phyloP scores from a whole-genome alignment of 1,139 yeast genomes.

The Debaryomyces singareniensis region DNA sequence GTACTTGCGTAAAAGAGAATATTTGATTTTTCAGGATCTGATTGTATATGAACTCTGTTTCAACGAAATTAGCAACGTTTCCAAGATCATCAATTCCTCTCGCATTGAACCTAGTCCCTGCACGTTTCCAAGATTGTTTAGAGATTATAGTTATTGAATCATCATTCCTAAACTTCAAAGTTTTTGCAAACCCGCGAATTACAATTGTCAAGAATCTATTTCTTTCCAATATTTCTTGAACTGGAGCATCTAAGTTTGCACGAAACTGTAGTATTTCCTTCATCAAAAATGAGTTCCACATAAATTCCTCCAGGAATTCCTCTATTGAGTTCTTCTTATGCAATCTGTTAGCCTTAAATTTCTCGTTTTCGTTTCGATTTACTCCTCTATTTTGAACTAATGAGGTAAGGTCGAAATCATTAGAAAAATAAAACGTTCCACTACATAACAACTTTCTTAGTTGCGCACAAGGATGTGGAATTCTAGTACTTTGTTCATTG shows the following conservation, averaged over 20 bases:
- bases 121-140: constrained; percentile 91
- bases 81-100: constrained; percentile 84
- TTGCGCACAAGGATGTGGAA: constrained; percentile 73
- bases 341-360: constrained; percentile 4
- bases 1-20: constrained; percentile 75
- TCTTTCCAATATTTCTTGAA: constrained; percentile 56
- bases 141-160: constrained; percentile 78
- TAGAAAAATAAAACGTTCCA: constrained; percentile 89
- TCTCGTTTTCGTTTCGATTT: constrained; percentile 25
- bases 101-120: constrained; percentile 91
- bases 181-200: constrained; percentile 90
- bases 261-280: constrained; percentile 73
- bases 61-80: constrained; percentile 91
- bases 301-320: constrained; percentile 71
- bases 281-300: constrained; percentile 97
- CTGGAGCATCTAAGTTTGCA: constrained; percentile 56
- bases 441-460: constrained; percentile 70
- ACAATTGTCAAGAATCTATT: constrained; percentile 84
- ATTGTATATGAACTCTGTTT: constrained; percentile 75
- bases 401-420: constrained; percentile 87
- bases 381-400: constrained; percentile 70
- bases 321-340: constrained; percentile 25
- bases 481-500: constrained; percentile 13
- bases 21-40: constrained; percentile 39
- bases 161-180: constrained; percentile 49